Evolutionary conservation across 768 basidiomycete genomes (phyloP).

Genomic region (Antrodiella citrinella): DNA sequence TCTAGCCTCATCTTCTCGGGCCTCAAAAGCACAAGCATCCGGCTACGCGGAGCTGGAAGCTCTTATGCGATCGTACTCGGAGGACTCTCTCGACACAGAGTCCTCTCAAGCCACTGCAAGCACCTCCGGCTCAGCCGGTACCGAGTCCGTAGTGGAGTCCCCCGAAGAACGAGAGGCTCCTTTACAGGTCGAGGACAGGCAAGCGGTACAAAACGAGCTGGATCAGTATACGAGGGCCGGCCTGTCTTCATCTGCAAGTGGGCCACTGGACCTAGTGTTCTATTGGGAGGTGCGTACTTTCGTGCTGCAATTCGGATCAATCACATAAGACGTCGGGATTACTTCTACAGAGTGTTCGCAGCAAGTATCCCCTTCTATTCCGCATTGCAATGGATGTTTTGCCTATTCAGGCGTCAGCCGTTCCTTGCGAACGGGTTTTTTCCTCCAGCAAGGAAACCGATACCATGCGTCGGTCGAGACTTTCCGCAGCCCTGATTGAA

Average conservation of each 20-base stretch:
- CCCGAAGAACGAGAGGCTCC: background rate
- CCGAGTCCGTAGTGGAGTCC: background rate
- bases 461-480: conserved; percentile 5
- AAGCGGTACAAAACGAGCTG: background rate
- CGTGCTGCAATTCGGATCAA: background rate
- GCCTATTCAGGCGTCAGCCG: conserved; percentile 9
- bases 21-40: background rate
- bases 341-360: background rate
- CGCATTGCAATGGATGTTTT: conserved; percentile 11
- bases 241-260: background rate
- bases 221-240: background rate
- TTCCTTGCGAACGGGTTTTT: conserved; percentile 14
- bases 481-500: conserved; percentile 5
- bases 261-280: background rate
- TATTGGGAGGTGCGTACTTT: conserved; percentile 4
- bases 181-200: background rate
- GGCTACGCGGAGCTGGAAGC: background rate
- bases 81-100: background rate
- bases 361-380: conserved; percentile 7
- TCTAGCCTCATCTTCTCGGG: background rate
- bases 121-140: background rate
- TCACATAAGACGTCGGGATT: too few relatives aligned
- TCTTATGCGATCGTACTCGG: background rate
- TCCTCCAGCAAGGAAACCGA: conserved; percentile 9
- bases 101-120: background rate